These are phyloP conservation scores for Globisporangium mamillatum DNA, from an alignment of 352 stramenopile genomes.

Conservation along the genomic window DNA sequence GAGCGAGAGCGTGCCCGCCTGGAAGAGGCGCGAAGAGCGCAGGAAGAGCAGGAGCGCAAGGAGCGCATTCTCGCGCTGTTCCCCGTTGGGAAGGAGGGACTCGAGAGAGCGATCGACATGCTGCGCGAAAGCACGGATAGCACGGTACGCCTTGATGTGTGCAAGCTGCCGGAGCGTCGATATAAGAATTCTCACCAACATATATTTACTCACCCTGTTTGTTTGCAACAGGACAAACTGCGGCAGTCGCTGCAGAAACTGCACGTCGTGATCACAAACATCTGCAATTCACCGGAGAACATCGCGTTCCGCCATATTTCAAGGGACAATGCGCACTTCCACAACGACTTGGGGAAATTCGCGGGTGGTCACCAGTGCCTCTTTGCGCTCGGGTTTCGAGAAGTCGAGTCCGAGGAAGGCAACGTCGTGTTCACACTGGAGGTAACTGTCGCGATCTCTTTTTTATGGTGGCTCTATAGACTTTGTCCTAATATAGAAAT, in stretches of 20 bases:
- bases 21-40: constrained; percentile 31
- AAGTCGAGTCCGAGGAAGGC: constrained; percentile 45
- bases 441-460: constrained; percentile 23
- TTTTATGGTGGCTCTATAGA: not conserved
- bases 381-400: constrained; percentile 69
- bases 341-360: constrained; percentile 63
- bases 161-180: not conserved
- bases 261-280: constrained; percentile 49
- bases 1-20: constrained; percentile 30
- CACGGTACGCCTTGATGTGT: constrained; percentile 20
- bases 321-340: constrained; percentile 69
- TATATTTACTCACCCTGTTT: not conserved
- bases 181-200: not conserved
- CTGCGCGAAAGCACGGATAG: constrained; percentile 38
- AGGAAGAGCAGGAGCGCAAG: constrained; percentile 33
- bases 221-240: constrained; percentile 24
- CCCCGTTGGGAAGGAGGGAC: constrained; percentile 35
- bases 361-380: constrained; percentile 58
- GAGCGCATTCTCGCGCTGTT: constrained; percentile 33
- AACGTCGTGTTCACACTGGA: constrained; percentile 64
- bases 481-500: not conserved
- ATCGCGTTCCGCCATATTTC: constrained; percentile 66
- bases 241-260: constrained; percentile 49
- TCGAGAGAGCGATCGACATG: constrained; percentile 39
- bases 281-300: constrained; percentile 72